Base-by-base conservation (phyloP, 768 basidiomycete species). In the Psilocybe cubensis region DNA sequence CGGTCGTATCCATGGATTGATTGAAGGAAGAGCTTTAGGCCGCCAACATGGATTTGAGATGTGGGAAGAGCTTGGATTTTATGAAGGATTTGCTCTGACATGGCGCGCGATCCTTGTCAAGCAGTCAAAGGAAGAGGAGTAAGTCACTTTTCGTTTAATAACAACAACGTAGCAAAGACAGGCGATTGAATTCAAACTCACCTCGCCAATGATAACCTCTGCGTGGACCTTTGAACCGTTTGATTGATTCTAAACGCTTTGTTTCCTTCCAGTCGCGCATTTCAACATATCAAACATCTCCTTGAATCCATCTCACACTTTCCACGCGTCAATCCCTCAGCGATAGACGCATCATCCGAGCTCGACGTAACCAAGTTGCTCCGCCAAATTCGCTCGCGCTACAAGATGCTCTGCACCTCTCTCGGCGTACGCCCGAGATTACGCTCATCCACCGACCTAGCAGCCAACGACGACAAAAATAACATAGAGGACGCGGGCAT, bases 31-130 rank as follows among this genome's bases (percentile, higher is more conserved):
- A 12, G 89, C 90, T 0, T 80, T 98, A 17, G 96, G 95, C 1
- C 81, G 87, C 53, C 89, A 94, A 64, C 95, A 96, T 64, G 92
- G 91, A 0, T 98, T 88, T 70, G 95, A 96, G 72, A 87, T 97
- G 73, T 98, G 95, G 94, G 96, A 98, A 71, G 96, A 99, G 71
- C 82, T 99, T 11, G 95, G 92, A 1, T 98, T 88, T 65, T 96
- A 96, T 69, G 84, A 96, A 64, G 96, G 95, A 4, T 89, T 90
- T 63, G 93, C 93, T 2, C 59, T 66, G 53, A 82, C 86, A 54
- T 97, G 92, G 92, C 70, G 75, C 57, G 76, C 77, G 1, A 72
- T 91, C 52, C 75, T 76, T 40, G 64, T 72, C 20, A 72, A 72
- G 51, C 76, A 79, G 54, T 72, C 70, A 3, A 69, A 70, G 12